Base-by-base conservation (phyloP, 768 basidiomycete genomes). In the Agaricus sinodeliciosus region DNA sequence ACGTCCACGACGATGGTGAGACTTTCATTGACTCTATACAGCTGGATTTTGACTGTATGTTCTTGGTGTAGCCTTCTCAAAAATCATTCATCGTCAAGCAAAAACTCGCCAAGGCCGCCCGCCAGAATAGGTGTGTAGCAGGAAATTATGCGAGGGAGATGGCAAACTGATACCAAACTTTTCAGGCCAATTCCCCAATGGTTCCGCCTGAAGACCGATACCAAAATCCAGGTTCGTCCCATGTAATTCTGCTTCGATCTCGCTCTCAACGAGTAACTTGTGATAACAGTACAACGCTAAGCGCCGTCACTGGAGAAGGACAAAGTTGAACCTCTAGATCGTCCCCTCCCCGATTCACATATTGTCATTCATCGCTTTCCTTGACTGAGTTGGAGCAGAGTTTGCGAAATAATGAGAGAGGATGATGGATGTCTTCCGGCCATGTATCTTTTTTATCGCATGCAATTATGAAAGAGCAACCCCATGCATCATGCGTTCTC, bases 261-360 rank as follows among this genome's bases (percentile, higher is more conserved):
- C 4, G 8, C 4, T 4, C 31, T 31, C 9, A 26, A n/a, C 19
- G 19, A 22, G 4, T 43, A 9, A 7, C 13, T 19, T 26, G 11
- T 56, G 25, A 48, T 3, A 39, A 46, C 59, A 92, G 87, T 92
- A 93, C 69, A 93, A 93, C 72, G 86, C 89, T 60, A 97, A 97
- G 80, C 82, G 95, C 62, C 89, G 95, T 70, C 95, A 99, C 80
- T 99, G 95, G 95, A 82, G 95, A 69, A 87, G 95, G 72, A 98
- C 95, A 59, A 98, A 98, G 81, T 84, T 98, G 76, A 94, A 94
- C 81, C 86, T 96, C 72, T 95, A 84, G 77, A 62, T 56, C 13
- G 2, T 28, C 25, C 27, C 42, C n/a, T 18, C 37, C 42, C 45
- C 48, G 51, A 43, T 49, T 27, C 12, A 12, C 28, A 19, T 25